Conservation (phyloP, 1,284 basidiomycete species). For the Moniliella sp. region DNA sequence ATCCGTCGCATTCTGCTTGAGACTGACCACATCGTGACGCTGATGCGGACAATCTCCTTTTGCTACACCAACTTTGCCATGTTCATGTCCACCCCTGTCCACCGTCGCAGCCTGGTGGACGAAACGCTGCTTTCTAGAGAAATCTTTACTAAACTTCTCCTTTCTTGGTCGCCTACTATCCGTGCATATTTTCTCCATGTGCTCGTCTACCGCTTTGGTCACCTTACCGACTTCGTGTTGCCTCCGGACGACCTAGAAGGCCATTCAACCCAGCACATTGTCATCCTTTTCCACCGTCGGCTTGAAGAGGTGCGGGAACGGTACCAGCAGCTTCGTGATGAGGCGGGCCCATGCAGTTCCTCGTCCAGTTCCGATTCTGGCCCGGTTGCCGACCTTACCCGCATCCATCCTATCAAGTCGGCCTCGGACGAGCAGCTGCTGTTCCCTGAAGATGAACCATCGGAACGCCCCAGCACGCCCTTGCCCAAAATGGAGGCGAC, state of each 20-base stretch:
- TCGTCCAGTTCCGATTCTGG: no score
- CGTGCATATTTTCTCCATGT: constrained; percentile 25
- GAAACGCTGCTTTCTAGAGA: constrained; percentile 17
- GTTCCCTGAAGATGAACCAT: no score
- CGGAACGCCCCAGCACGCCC: no score
- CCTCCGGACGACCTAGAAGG: constrained; percentile 15
- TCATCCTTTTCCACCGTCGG: constrained; percentile 14
- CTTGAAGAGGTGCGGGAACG: constrained; percentile 17
- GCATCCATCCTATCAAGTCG: no score
- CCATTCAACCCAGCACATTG: constrained; percentile 12
- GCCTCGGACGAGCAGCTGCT: no score
- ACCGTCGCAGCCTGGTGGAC: constrained; percentile 21
- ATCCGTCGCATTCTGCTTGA: constrained; percentile 17
- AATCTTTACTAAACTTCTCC: constrained; percentile 25
- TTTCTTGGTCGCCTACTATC: constrained; percentile 29
- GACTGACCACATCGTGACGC: constrained; percentile 23
- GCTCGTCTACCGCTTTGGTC: constrained; percentile 23
- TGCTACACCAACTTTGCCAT: constrained; percentile 27
- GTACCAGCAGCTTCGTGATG: constrained; percentile 19
- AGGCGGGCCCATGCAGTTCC: no score
- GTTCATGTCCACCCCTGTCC: constrained; percentile 10
- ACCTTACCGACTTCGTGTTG: constrained; percentile 16
- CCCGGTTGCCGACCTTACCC: no score
- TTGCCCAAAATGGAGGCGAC: no score
- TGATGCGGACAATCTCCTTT: constrained; percentile 26